These are phyloP conservation scores for Niebla homalea DNA, from an alignment of 495 filamentous ascomycete species.

Conservation along the genomic window DNA sequence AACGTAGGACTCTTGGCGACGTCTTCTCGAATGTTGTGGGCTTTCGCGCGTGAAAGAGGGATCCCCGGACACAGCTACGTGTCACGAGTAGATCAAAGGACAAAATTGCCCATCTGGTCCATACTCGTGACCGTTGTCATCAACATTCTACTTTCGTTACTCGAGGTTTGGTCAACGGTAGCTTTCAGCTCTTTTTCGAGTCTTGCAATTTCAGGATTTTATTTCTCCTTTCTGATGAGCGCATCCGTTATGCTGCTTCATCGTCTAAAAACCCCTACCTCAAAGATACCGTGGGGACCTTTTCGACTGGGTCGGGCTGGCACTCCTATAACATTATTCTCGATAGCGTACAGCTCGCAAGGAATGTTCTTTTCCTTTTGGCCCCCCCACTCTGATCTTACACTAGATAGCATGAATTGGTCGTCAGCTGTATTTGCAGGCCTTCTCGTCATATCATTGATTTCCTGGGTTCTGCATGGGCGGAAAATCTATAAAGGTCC, in stretches of 20 bases:
- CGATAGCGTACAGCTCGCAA: background rate
- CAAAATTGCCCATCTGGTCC: constrained; percentile 38
- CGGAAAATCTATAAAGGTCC: background rate
- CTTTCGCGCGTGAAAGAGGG: constrained; percentile 40
- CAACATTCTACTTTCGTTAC: constrained; percentile 26
- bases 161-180: constrained; percentile 35
- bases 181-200: constrained; percentile 39
- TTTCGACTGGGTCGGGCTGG: constrained; percentile 2
- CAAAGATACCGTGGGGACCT: constrained; percentile 4
- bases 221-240: constrained; percentile 24
- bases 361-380: constrained; percentile 7
- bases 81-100: constrained; percentile 23
- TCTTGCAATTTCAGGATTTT: constrained; percentile 22
- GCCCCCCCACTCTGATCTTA: constrained; percentile 1
- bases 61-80: constrained; percentile 34
- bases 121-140: constrained; percentile 32
- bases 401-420: constrained; percentile 4
- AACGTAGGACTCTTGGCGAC: constrained; percentile 35
- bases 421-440: background rate
- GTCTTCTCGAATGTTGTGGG: constrained; percentile 40
- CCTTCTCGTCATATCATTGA: background rate
- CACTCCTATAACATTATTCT: background rate
- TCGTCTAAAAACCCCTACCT: background rate
- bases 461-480: background rate
- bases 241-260: background rate